A percentile compares a stretch with the other conserved stretches of the same genome.
phyloP scores from a whole-genome alignment of 805 yeast species.

The Kluyveromyces starmeri region DNA sequence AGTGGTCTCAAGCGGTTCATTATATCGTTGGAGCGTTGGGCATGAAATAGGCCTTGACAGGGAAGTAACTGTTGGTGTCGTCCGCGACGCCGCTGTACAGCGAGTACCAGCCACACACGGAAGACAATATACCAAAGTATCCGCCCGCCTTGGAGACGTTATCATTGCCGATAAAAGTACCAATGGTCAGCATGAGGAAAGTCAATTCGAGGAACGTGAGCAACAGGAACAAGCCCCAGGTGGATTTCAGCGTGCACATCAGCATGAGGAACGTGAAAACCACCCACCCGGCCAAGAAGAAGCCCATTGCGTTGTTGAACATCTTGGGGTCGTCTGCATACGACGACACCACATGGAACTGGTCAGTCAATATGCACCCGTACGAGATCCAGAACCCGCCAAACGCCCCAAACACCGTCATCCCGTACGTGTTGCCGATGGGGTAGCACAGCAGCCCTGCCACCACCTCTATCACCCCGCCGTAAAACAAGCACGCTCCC shows the following conservation, averaged over 20 bases:
- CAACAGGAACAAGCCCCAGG: slow-evolving; percentile 50
- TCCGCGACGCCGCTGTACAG: slow-evolving; percentile 57
- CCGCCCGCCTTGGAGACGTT: slow-evolving; percentile 51
- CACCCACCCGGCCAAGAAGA: slow-evolving; percentile 54
- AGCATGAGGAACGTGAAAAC: slow-evolving; percentile 53
- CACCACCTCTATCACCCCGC: slow-evolving; percentile 60
- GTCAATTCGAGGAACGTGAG: slow-evolving; percentile 47
- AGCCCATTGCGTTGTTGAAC: slow-evolving; percentile 44
- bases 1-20: slow-evolving; percentile 2
- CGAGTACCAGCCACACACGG: slow-evolving; percentile 52
- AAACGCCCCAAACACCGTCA: slow-evolving; percentile 38
- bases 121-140: slow-evolving; percentile 46
- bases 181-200: slow-evolving; percentile 42
- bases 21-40: slow-evolving; percentile 35
- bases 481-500: slow-evolving; percentile 61
- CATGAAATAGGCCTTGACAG: slow-evolving; percentile 44
- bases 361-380: slow-evolving; percentile 54
- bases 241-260: slow-evolving; percentile 48
- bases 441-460: slow-evolving; percentile 74
- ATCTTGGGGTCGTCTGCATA: slow-evolving; percentile 39
- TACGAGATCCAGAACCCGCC: slow-evolving; percentile 77
- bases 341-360: slow-evolving; percentile 45
- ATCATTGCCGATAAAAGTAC: slow-evolving; percentile 39
- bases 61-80: slow-evolving; percentile 48
- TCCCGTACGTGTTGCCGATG: slow-evolving; percentile 71